These are phyloP conservation scores for Cladophialophora bantiana DNA, from an alignment of 2,329 filamentous ascomycete genomes.

Conservation along the genomic window DNA sequence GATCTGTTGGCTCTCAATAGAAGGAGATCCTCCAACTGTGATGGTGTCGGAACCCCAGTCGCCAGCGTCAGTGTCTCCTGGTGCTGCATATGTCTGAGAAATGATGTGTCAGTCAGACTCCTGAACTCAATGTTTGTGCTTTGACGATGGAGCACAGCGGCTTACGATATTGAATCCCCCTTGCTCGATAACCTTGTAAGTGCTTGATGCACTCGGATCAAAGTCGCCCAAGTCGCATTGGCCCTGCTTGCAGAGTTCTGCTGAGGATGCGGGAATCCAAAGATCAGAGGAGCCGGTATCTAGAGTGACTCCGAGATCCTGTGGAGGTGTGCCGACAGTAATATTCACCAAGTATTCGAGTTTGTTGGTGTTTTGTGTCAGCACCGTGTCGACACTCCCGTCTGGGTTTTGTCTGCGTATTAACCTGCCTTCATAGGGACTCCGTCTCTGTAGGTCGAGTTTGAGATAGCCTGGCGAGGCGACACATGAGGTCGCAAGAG, in stretches of 20 bases:
- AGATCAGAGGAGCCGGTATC: constrained; percentile 38
- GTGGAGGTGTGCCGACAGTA: constrained; percentile 37
- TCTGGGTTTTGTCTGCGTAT: constrained; percentile 25
- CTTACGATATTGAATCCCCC: constrained; percentile 37
- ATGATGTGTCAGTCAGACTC: not conserved
- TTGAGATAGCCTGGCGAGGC: constrained; percentile 34
- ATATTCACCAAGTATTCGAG: constrained; percentile 38
- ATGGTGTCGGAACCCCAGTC: constrained; percentile 35
- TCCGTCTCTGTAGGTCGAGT: constrained; percentile 22
- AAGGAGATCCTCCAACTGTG: constrained; percentile 29
- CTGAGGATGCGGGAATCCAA: constrained; percentile 32
- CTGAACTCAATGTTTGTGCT: not conserved
- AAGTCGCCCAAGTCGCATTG: constrained; percentile 34
- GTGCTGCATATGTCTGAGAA: constrained; percentile 31
- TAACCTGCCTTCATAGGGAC: constrained; percentile 13
- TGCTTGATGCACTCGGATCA: constrained; percentile 24
- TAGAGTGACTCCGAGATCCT: constrained; percentile 30
- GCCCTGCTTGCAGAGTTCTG: constrained; percentile 26
- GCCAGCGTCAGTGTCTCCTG: constrained; percentile 35
- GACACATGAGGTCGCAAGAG: constrained; percentile 22
- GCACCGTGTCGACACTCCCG: constrained; percentile 14
- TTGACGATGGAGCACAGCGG: not conserved
- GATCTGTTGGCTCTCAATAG: constrained; percentile 32
- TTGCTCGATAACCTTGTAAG: constrained; percentile 30
- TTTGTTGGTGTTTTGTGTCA: constrained; percentile 25